Conservation (phyloP, 2,329 filamentous ascomycete genomes). For the Fusarium xylarioides region DNA sequence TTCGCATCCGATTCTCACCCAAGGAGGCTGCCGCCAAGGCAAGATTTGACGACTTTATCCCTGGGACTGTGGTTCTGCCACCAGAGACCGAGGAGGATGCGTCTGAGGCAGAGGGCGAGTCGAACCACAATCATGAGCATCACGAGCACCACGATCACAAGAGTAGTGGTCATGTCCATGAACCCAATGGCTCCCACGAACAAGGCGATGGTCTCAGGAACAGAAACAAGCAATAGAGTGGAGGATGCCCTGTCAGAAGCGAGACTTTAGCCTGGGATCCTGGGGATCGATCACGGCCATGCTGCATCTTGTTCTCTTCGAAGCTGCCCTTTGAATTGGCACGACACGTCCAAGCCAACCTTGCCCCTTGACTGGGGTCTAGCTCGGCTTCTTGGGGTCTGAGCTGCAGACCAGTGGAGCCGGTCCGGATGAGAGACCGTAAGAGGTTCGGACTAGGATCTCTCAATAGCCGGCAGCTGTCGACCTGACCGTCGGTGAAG, state of each 20-base stretch:
- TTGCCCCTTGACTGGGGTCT: slow-evolving; percentile 5
- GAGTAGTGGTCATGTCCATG: slow-evolving; percentile 34
- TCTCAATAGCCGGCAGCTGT: slow-evolving; percentile 2
- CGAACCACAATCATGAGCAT: slow-evolving; percentile 45
- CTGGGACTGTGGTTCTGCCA: slow-evolving; percentile 70
- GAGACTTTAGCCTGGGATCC: slow-evolving; percentile 1
- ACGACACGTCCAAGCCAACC: slow-evolving; percentile 1
- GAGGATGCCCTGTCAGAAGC: slow-evolving; percentile 1
- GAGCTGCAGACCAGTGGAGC: slow-evolving; percentile 17
- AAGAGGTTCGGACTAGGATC: neutral
- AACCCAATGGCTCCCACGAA: slow-evolving; percentile 30
- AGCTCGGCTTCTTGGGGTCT: slow-evolving; percentile 14
- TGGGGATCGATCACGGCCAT: slow-evolving; percentile 2
- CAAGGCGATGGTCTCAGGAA: slow-evolving; percentile 38
- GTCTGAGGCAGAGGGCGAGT: slow-evolving; percentile 29
- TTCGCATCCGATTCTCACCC: slow-evolving; percentile 85
- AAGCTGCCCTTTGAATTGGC: neutral
- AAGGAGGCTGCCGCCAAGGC: slow-evolving; percentile 67
- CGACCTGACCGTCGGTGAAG: slow-evolving; percentile 14
- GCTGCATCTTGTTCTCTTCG: neutral
- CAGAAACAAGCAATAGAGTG: slow-evolving; percentile 44
- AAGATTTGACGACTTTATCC: slow-evolving; percentile 81
- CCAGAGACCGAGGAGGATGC: slow-evolving; percentile 63
- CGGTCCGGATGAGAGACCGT: slow-evolving; percentile 8
- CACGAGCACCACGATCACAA: slow-evolving; percentile 51